Percentiles rank a stretch among this genome's conserved stretches.
phyloP scores from a whole-genome alignment of 768 basidiomycete genomes.

The Leccinum obscurum region DNA sequence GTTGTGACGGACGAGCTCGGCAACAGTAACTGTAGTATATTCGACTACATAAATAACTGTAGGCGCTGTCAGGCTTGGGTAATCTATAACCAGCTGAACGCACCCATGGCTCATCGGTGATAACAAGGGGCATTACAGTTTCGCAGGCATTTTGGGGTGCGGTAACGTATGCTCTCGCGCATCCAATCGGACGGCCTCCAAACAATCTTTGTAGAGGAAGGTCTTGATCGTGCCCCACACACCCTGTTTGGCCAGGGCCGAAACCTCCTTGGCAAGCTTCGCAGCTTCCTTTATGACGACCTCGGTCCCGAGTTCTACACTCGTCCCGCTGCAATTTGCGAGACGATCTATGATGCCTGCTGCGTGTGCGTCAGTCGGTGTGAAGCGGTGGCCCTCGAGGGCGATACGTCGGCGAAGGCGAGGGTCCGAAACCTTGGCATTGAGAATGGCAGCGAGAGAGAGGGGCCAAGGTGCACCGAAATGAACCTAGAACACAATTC shows the following conservation, averaged over 20 bases:
- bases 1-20: constrained; percentile 8
- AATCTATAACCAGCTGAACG: not conserved
- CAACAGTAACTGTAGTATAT: not conserved
- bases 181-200: constrained; percentile 40
- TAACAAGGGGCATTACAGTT: constrained; percentile 15
- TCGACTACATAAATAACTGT: not conserved
- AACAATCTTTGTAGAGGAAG: constrained; percentile 55
- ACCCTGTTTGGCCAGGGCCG: constrained; percentile 52
- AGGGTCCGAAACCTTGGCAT: constrained; percentile 62
- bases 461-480: constrained; percentile 83
- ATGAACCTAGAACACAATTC: constrained; percentile 53
- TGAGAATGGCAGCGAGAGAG: constrained; percentile 63
- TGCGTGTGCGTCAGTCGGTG: constrained; percentile 65
- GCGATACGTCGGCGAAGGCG: constrained; percentile 67
- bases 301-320: constrained; percentile 56
- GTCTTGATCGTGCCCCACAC: constrained; percentile 76
- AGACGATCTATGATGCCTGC: constrained; percentile 72
- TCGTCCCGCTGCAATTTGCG: constrained; percentile 28
- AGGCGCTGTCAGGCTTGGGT: constrained; percentile 5
- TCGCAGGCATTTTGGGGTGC: constrained; percentile 10
- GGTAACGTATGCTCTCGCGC: constrained; percentile 13
- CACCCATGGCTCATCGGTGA: constrained; percentile 7
- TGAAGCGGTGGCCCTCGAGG: constrained; percentile 79
- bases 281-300: constrained; percentile 63
- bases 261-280: constrained; percentile 56